Conservation (phyloP, 2,329 filamentous ascomycete genomes). For the Colletotrichum chrysophilum region DNA sequence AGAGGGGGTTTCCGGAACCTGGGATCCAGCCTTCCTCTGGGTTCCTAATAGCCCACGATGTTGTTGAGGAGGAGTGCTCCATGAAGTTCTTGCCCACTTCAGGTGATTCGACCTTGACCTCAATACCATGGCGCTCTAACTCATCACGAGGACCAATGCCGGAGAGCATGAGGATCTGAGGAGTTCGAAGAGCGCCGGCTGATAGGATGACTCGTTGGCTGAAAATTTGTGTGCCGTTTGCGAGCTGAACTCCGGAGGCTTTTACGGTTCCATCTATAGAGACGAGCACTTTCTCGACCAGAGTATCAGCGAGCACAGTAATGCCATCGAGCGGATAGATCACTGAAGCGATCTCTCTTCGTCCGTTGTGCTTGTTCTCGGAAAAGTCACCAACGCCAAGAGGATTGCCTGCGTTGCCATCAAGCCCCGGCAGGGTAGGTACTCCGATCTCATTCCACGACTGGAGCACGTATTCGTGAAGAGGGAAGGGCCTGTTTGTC, state of each 20-base stretch:
- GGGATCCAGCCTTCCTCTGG: neutral
- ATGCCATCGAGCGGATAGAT: neutral
- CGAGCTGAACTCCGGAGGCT: neutral
- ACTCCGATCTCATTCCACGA: neutral
- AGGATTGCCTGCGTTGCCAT: neutral
- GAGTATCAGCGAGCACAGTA: neutral
- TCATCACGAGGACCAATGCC: neutral
- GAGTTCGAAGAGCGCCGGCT: neutral
- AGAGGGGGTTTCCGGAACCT: neutral
- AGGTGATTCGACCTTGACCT: neutral
- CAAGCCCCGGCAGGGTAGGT: neutral
- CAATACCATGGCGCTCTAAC: neutral
- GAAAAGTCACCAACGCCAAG: neutral
- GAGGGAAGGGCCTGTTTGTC: neutral
- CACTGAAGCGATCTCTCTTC: neutral
- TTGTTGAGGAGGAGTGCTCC: neutral
- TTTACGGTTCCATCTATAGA: fast-evolving
- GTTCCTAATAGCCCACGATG: neutral
- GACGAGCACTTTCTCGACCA: neutral
- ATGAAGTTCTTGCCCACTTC: neutral
- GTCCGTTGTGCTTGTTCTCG: neutral
- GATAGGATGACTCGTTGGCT: neutral
- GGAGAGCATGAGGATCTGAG: neutral
- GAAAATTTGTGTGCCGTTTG: fast-evolving
- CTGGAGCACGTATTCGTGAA: neutral